phyloP scores from a whole-genome alignment of 148 eudicot genomes.

The Pouteria glomerata region DNA sequence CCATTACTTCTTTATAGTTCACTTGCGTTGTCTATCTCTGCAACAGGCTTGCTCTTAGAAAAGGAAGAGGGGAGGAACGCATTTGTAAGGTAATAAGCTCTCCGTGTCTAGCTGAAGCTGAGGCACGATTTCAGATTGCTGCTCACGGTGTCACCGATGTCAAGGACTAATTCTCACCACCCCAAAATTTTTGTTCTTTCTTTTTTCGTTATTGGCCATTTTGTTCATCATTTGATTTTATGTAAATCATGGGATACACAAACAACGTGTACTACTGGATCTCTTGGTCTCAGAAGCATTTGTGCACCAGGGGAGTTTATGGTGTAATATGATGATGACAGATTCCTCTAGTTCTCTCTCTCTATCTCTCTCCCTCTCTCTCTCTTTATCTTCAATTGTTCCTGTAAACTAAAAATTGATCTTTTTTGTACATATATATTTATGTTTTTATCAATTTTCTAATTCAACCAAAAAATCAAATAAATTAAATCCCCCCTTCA shows the following conservation, averaged over 20 bases:
- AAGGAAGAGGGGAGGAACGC: constrained; percentile 93
- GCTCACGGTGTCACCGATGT: constrained; percentile 78
- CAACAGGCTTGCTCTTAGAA: constrained; percentile 78
- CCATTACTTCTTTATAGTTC: background rate
- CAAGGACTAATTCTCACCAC: constrained; percentile 52
- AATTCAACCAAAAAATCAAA: no score
- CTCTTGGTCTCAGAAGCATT: background rate
- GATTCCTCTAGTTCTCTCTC: background rate
- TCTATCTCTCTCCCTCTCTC: background rate
- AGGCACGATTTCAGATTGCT: constrained; percentile 85
- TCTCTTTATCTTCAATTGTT: background rate
- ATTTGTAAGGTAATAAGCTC: constrained; percentile 95
- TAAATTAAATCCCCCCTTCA: no score
- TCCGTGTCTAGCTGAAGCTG: constrained; percentile 95
- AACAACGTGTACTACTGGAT: background rate
- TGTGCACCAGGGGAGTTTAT: background rate
- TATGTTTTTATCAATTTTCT: no score
- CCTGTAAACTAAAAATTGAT: background rate
- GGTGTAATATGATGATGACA: background rate
- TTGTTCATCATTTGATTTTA: background rate
- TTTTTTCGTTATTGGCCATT: background rate
- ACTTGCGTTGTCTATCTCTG: background rate
- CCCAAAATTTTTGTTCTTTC: background rate
- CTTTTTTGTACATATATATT: no score
- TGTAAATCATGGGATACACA: background rate